Evolutionary conservation across 352 stramenopile species (phyloP).

Genomic region (Aphanomyces cochlioides): DNA sequence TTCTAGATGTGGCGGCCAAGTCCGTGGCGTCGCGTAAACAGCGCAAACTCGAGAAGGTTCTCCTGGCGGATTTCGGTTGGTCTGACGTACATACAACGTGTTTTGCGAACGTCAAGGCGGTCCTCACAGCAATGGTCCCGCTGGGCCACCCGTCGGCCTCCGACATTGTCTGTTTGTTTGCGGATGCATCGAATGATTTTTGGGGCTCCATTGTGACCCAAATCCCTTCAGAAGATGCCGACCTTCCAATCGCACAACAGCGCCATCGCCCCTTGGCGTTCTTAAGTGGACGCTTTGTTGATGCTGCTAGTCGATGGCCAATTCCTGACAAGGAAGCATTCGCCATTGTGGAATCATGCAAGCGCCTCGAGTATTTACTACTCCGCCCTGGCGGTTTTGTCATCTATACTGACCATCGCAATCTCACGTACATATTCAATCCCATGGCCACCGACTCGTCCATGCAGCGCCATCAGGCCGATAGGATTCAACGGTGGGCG

Average conservation of each 20-base stretch:
- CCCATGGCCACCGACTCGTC: constrained; percentile 3
- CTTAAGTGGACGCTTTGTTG: constrained; percentile 12
- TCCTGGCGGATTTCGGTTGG: constrained; percentile 23
- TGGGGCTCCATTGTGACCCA: constrained; percentile 34
- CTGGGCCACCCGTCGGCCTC: constrained; percentile 28
- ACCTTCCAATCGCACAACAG: constrained; percentile 26
- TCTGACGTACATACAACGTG: constrained; percentile 12
- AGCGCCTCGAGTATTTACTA: constrained; percentile 14
- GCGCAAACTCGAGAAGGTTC: constrained; percentile 8
- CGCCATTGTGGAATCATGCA: constrained; percentile 16
- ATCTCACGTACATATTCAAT: constrained; percentile 36
- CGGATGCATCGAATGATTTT: constrained; percentile 32
- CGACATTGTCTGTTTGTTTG: constrained; percentile 32
- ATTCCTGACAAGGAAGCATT: constrained; percentile 35
- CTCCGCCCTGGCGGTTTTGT: constrained; percentile 8
- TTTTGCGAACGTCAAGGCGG: constrained; percentile 16
- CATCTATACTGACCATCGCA: constrained; percentile 34
- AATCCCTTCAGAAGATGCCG: not conserved
- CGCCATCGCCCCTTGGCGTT: constrained; percentile 32
- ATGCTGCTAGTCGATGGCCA: not conserved
- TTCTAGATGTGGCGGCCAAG: constrained; percentile 23
- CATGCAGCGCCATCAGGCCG: constrained; percentile 32
- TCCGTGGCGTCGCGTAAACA: constrained; percentile 28
- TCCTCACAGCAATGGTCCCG: constrained; percentile 30
- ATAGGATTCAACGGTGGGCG: constrained; percentile 37